These are phyloP conservation scores for Lepidium sativum DNA, from an alignment of 345 rosid genomes.

Conservation along the genomic window DNA sequence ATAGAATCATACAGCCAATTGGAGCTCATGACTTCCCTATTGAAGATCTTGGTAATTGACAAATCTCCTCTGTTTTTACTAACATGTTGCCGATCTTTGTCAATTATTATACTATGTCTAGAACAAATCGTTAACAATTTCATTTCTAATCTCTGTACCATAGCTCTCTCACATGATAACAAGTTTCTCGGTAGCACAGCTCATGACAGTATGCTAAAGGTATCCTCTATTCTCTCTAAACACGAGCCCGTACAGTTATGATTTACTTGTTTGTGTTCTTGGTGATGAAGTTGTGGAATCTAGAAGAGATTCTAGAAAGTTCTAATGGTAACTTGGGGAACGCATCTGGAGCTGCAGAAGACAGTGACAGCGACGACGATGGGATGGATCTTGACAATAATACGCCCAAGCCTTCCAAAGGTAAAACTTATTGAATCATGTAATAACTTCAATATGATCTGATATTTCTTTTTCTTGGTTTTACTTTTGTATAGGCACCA, in stretches of 20 bases:
- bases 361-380: constrained; percentile 58
- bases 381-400: constrained; percentile 66
- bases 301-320: constrained; percentile 58
- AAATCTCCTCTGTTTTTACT: neutral
- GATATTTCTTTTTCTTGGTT: neutral
- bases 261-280: neutral
- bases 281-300: constrained; percentile 68
- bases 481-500: constrained; percentile 39
- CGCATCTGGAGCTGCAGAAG: constrained; percentile 31
- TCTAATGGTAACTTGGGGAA: constrained; percentile 27
- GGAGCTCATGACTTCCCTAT: constrained; percentile 87
- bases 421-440: constrained; percentile 24
- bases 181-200: constrained; percentile 85
- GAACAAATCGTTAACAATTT: neutral
- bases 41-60: constrained; percentile 72
- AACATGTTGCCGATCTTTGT: neutral
- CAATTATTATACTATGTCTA: neutral
- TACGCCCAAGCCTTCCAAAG: constrained; percentile 39
- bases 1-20: constrained; percentile 81
- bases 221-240: constrained; percentile 15
- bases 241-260: neutral
- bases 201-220: constrained; percentile 83
- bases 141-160: constrained; percentile 11
- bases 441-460: neutral
- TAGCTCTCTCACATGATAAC: constrained; percentile 81